Conservation (phyloP, 2,329 filamentous ascomycete genomes). For the Aspergillus sclerotialis region DNA sequence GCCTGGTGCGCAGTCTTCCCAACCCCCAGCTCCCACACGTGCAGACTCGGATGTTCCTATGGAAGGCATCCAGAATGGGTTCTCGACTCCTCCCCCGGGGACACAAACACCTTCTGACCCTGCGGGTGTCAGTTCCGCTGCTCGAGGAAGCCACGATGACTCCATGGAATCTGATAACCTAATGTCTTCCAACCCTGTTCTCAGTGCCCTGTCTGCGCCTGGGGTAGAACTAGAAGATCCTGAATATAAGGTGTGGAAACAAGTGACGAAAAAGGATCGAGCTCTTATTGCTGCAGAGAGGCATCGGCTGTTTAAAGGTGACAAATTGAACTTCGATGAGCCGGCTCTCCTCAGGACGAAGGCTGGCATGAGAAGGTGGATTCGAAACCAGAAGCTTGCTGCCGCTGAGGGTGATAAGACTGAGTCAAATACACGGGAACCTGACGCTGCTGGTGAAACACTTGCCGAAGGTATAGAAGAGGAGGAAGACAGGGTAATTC, state of each 20-base stretch:
- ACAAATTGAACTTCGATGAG: slow-evolving; percentile 78
- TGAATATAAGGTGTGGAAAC: slow-evolving; percentile 97
- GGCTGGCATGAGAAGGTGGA: slow-evolving; percentile 80
- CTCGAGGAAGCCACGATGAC: slow-evolving; percentile 65
- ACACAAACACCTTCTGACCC: slow-evolving; percentile 68
- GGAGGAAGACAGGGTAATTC: slow-evolving; percentile 74
- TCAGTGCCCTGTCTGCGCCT: slow-evolving; percentile 60
- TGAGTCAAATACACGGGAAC: slow-evolving; percentile 39
- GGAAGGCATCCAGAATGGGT: slow-evolving; percentile 75
- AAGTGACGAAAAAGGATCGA: slow-evolving; percentile 94
- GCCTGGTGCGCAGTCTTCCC: slow-evolving; percentile 48
- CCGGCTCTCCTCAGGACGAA: slow-evolving; percentile 79
- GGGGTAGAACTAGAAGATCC: slow-evolving; percentile 78
- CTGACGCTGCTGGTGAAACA: slow-evolving; percentile 59
- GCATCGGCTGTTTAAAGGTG: slow-evolving; percentile 75
- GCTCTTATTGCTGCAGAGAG: slow-evolving; percentile 80
- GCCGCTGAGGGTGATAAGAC: slow-evolving; percentile 42
- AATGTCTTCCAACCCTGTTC: slow-evolving; percentile 60
- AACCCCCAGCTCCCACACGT: slow-evolving; percentile 43
- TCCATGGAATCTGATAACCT: slow-evolving; percentile 77
- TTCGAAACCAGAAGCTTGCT: slow-evolving; percentile 68
- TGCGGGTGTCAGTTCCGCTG: slow-evolving; percentile 57
- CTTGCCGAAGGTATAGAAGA: slow-evolving; percentile 93
- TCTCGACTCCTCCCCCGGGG: slow-evolving; percentile 72
- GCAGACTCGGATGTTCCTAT: slow-evolving; percentile 66